A percentile compares a stretch with the other conserved stretches of the same genome.
Conservation (phyloP, 192 early-diverging fungal species). For the Coemansia sp. region DNA sequence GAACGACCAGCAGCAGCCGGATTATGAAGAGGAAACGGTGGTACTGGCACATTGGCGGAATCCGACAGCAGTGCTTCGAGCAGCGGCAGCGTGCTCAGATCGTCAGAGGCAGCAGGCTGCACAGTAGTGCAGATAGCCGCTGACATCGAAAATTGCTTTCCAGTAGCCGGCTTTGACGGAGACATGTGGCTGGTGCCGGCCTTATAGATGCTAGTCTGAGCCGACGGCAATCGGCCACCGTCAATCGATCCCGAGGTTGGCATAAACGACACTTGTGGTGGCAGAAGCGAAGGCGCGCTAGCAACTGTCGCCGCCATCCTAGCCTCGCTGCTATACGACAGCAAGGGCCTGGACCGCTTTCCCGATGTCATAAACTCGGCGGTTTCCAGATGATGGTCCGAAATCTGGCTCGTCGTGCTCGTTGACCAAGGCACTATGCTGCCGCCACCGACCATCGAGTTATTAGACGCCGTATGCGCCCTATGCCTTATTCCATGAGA, state of each 20-base stretch:
- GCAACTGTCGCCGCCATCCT: not conserved
- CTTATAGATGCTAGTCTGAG: not conserved
- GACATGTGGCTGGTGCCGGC: not conserved
- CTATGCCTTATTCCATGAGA: constrained; percentile 3
- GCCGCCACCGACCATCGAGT: not conserved
- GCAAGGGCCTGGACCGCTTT: not conserved
- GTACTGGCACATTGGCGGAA: constrained; percentile 15
- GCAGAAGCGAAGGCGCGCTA: not conserved
- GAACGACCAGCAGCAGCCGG: not conserved
- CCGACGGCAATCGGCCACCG: not conserved
- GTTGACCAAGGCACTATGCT: constrained; percentile 2
- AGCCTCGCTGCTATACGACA: not conserved
- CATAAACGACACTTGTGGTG: not conserved
- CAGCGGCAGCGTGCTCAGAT: constrained; percentile 38
- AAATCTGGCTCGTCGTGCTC: constrained; percentile 13
- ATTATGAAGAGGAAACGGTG: not conserved
- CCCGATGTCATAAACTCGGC: not conserved
- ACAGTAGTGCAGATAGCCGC: constrained; percentile 5
- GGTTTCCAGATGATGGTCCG: not conserved
- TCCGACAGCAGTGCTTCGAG: constrained; percentile 47
- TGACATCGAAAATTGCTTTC: not conserved
- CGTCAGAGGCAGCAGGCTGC: constrained; percentile 10
- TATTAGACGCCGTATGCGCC: not conserved
- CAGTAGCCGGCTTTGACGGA: not conserved
- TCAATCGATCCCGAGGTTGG: too few species aligned